Evolutionary conservation across 306 rosid species (phyloP).

Genomic region (Benincasa hispida): DNA sequence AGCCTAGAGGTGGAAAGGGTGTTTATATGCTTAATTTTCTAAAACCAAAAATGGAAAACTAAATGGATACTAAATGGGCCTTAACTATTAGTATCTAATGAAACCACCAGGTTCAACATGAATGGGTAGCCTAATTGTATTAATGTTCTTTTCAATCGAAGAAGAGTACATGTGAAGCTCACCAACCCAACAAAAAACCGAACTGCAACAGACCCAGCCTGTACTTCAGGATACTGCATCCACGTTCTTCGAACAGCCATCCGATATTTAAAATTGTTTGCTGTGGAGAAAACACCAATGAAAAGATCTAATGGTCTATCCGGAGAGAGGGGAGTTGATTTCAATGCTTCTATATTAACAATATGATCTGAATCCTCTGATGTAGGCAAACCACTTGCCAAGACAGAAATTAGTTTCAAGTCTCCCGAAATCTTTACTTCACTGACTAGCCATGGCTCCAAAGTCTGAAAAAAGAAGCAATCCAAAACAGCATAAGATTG

Average conservation of each 20-base stretch:
- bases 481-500: constrained; percentile 16
- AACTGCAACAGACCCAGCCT: constrained; percentile 55
- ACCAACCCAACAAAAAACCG: constrained; percentile 99
- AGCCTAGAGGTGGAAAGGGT: no score
- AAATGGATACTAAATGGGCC: no score
- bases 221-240: constrained; percentile 88
- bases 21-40: no score
- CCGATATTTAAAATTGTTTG: constrained; percentile 88
- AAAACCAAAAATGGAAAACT: no score
- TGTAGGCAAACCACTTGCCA: constrained; percentile 92
- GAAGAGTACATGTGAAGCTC: constrained; percentile 23
- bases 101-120: neutral
- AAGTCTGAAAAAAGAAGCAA: constrained; percentile 47
- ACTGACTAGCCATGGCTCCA: constrained; percentile 98
- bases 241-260: constrained; percentile 99
- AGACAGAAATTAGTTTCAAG: constrained; percentile 64
- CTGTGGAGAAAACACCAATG: constrained; percentile 92
- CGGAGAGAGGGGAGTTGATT: constrained; percentile 42
- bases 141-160: neutral
- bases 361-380: constrained; percentile 93
- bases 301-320: constrained; percentile 52
- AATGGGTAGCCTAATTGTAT: neutral
- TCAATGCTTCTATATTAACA: constrained; percentile 57
- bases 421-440: constrained; percentile 77
- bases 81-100: no score